Evolutionary conservation across 805 yeast genomes (phyloP), one percentile per base, ranked within the genome.

Genomic region (Suhomyces vadensis): DNA sequence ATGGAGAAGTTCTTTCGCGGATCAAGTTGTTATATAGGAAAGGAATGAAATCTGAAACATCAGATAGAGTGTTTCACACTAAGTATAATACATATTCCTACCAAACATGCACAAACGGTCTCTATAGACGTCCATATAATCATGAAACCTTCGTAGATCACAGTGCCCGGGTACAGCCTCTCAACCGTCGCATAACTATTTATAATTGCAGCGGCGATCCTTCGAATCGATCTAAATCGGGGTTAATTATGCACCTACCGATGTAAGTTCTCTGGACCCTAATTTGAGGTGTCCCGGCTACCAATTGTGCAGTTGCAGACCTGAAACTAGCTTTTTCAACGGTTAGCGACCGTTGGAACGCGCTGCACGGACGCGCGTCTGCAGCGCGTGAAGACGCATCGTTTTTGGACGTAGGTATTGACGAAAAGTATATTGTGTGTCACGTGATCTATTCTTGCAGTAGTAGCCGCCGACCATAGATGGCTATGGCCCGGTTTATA

Each of bases 241-340:
- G 20, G 14, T 14, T 29, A 14, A 20, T 29, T 29, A 14, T 29
- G 33, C 33, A 16, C 19, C 19, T n/a, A n/a, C n/a, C n/a, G n/a
- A n/a, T n/a, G n/a, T n/a, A n/a, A n/a, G n/a, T n/a, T n/a, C n/a
- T n/a, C n/a, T n/a, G n/a, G n/a, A n/a, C n/a, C n/a, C n/a, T n/a
- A n/a, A n/a, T n/a, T n/a, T n/a, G n/a, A n/a, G n/a, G n/a, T n/a
- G n/a, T n/a, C n/a, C n/a, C n/a, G n/a, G n/a, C n/a, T n/a, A n/a
- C n/a, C n/a, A n/a, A n/a, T n/a, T n/a, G n/a, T n/a, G n/a, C n/a
- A 29, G 33, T 20, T 29, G 33, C 33, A 29, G 33, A 20, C 20
- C 19, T 29, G 16, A 20, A 29, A n/a, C n/a, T n/a, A n/a, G n/a
- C n/a, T n/a, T n/a, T n/a, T n/a, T 29, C 33, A 29, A 29, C 27